These are phyloP conservation scores for Cytospora mali DNA, from an alignment of 2,329 filamentous ascomycete genomes.

Conservation along the genomic window DNA sequence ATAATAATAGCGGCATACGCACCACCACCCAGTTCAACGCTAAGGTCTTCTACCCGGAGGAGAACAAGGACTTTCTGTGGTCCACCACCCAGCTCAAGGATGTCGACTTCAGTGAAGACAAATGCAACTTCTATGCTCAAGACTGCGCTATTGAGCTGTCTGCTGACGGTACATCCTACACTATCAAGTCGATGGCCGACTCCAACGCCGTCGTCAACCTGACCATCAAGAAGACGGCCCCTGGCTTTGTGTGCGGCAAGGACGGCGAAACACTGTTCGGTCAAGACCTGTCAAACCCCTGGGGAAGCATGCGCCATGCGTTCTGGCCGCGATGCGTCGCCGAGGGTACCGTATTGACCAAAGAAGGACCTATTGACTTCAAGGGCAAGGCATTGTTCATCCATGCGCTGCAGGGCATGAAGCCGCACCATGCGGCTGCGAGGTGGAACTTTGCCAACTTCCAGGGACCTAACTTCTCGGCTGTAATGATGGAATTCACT, in stretches of 20 bases:
- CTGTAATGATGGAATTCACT: constrained; percentile 92
- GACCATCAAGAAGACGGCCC: constrained; percentile 73
- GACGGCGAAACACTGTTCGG: constrained; percentile 85
- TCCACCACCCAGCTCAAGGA: constrained; percentile 78
- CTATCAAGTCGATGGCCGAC: constrained; percentile 88
- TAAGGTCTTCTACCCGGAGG: constrained; percentile 83
- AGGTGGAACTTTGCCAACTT: constrained; percentile 94
- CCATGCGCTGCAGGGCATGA: constrained; percentile 95
- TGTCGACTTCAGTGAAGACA: constrained; percentile 81
- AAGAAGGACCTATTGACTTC: constrained; percentile 79
- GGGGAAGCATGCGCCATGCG: constrained; percentile 88
- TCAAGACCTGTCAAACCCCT: constrained; percentile 81
- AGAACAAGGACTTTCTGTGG: constrained; percentile 77
- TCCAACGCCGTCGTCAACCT: constrained; percentile 81
- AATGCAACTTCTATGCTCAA: constrained; percentile 81
- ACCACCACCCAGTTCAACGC: constrained; percentile 92
- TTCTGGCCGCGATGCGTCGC: constrained; percentile 91
- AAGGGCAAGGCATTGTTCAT: constrained; percentile 78
- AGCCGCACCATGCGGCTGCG: constrained; percentile 92
- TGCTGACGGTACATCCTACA: constrained; percentile 79
- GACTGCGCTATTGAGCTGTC: constrained; percentile 84
- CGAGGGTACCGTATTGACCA: constrained; percentile 82
- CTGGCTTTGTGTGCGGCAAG: constrained; percentile 83
- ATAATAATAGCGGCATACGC: constrained; percentile 78
- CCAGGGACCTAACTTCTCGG: constrained; percentile 83